Evolutionary conservation across 768 basidiomycete species (phyloP).

Genomic region (Tricholoma bakamatsutake): DNA sequence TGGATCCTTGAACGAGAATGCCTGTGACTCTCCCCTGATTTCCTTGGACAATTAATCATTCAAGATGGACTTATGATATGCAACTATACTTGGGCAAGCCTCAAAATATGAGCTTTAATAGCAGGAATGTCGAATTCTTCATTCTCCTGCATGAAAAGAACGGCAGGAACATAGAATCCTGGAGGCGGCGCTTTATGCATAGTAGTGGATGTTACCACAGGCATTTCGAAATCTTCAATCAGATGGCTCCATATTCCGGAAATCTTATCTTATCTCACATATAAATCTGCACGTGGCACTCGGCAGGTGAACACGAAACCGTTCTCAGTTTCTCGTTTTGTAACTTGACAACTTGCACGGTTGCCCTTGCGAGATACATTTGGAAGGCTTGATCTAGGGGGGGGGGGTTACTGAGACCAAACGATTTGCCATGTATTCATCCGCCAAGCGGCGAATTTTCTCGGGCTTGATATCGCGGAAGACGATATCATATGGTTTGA

Average conservation of each 20-base stretch:
- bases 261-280: not conserved
- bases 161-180: slow-evolving; percentile 75
- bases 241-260: not conserved
- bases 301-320: not conserved
- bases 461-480: slow-evolving; percentile 30
- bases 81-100: slow-evolving; percentile 58
- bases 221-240: not conserved
- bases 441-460: slow-evolving; percentile 13
- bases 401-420: not conserved
- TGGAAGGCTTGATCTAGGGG: not conserved
- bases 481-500: slow-evolving; percentile 47
- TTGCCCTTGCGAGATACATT: not conserved
- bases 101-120: slow-evolving; percentile 63
- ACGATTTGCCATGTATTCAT: slow-evolving; percentile 11
- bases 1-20: slow-evolving; percentile 68
- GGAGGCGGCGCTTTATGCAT: slow-evolving; percentile 46
- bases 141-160: slow-evolving; percentile 64
- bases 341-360: too few relatives aligned
- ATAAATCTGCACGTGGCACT: not conserved
- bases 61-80: slow-evolving; percentile 10
- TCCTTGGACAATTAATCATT: slow-evolving; percentile 16
- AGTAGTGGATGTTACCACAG: slow-evolving; percentile 1
- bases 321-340: too few relatives aligned
- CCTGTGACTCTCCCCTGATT: slow-evolving; percentile 65
- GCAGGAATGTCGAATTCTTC: slow-evolving; percentile 66